Conservation (phyloP, 2,329 filamentous ascomycete species). For the Tolypocladium pustulatum region DNA sequence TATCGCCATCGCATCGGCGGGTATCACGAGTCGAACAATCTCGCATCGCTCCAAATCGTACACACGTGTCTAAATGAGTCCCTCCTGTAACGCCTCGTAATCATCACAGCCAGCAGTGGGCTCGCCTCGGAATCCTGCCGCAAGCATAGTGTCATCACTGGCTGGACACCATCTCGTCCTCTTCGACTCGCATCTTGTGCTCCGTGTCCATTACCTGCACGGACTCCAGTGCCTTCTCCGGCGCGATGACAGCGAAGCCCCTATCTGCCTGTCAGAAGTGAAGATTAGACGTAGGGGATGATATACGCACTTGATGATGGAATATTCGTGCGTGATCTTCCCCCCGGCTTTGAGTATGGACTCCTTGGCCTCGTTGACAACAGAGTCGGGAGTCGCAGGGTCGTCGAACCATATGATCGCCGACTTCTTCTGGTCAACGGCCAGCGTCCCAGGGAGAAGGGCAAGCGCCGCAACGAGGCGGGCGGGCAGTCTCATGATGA, state of each 20-base stretch:
- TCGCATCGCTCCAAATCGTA: neutral
- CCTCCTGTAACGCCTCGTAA: neutral
- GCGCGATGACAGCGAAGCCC: conserved; percentile 67
- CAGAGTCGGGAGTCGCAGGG: conserved; percentile 49
- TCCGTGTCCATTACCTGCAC: conserved; percentile 51
- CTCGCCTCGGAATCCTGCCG: neutral
- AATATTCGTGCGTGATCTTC: conserved; percentile 69
- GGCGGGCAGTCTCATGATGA: conserved; percentile 53
- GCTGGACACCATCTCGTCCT: conserved; percentile 59
- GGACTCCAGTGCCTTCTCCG: conserved; percentile 56
- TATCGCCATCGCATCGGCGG: conserved; percentile 1
- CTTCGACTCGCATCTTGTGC: conserved; percentile 50
- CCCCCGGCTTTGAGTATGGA: conserved; percentile 61
- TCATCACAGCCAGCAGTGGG: neutral
- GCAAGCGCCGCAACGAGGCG: conserved; percentile 45
- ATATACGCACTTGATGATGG: conserved; percentile 50
- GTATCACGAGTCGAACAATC: neutral
- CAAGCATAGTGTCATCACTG: neutral
- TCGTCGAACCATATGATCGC: conserved; percentile 72
- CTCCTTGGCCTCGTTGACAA: conserved; percentile 62
- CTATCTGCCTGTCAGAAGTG: conserved; percentile 32
- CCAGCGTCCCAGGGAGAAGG: conserved; percentile 46
- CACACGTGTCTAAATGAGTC: neutral
- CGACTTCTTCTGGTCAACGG: conserved; percentile 57
- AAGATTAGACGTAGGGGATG: neutral